Conservation (phyloP, 371 early-diverging fungal genomes). For the Rhizopus arrhizus region DNA sequence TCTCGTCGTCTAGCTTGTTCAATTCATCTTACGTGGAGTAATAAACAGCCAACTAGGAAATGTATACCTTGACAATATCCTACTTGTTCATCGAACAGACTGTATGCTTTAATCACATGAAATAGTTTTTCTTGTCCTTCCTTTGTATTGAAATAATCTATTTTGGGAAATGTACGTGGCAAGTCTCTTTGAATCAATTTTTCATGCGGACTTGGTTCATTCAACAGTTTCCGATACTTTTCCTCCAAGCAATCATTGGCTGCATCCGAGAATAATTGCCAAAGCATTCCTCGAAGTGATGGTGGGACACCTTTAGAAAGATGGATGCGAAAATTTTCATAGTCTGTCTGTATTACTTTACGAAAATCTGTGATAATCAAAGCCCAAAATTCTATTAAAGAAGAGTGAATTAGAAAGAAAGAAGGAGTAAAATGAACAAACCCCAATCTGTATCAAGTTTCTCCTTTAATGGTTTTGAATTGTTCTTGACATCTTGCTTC, state of each 20-base stretch:
- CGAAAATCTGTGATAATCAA: constrained; percentile 34
- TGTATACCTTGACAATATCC: constrained; percentile 96
- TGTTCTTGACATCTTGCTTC: constrained; percentile 29
- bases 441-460: constrained; percentile 41
- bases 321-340: constrained; percentile 30
- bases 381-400: constrained; percentile 47
- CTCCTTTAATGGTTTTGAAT: not conserved
- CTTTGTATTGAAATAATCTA: constrained; percentile 75
- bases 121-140: constrained; percentile 82
- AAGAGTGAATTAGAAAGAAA: constrained; percentile 9
- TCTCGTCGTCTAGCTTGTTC: too few relatives aligned
- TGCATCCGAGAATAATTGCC: constrained; percentile 79
- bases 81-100: constrained; percentile 87
- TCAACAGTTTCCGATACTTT: constrained; percentile 75
- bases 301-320: constrained; percentile 73
- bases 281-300: constrained; percentile 81
- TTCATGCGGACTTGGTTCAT: constrained; percentile 79
- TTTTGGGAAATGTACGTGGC: constrained; percentile 82
- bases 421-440: too few relatives aligned
- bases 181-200: constrained; percentile 86
- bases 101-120: constrained; percentile 88
- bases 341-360: constrained; percentile 22
- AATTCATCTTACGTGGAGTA: constrained; percentile 69
- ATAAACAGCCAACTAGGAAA: constrained; percentile 85
- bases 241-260: constrained; percentile 71